A percentile compares a stretch with the other conserved stretches of the same genome.
These are phyloP conservation scores for Hippophae rhamnoides DNA, from an alignment of 306 rosid species.

Conservation along the genomic window DNA sequence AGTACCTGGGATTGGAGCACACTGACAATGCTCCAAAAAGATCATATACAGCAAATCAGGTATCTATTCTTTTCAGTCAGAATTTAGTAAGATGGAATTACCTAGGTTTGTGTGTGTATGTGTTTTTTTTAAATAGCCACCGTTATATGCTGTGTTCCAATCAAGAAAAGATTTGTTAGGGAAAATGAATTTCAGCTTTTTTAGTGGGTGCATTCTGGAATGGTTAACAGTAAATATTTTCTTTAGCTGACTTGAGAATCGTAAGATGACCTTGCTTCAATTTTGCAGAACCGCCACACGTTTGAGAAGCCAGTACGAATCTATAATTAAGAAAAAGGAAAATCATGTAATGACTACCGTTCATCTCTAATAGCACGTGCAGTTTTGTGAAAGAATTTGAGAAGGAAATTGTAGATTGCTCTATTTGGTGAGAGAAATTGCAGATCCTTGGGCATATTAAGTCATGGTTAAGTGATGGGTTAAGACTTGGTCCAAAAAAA, in stretches of 20 bases:
- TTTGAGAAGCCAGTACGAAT: conserved; percentile 69
- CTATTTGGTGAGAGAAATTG: conserved; percentile 1
- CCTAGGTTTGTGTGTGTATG: background rate
- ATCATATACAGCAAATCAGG: conserved; percentile 60
- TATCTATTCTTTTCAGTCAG: conserved; percentile 11
- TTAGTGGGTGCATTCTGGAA: background rate
- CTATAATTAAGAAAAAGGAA: conserved; percentile 26
- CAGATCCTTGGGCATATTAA: conserved; percentile 5
- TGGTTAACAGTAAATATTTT: background rate
- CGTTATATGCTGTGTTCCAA: too few relatives aligned
- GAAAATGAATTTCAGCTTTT: too few relatives aligned
- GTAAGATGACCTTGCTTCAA: background rate
- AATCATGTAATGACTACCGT: conserved; percentile 7
- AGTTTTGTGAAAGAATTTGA: conserved; percentile 5
- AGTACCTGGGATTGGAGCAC: conserved; percentile 84
- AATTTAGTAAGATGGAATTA: background rate
- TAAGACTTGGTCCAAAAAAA: background rate
- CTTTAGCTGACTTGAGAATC: background rate
- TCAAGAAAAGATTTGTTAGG: too few relatives aligned
- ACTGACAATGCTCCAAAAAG: conserved; percentile 56
- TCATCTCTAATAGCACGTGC: conserved; percentile 10
- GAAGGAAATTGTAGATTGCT: conserved; percentile 1
- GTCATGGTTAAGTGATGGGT: conserved; percentile 2
- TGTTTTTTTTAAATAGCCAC: background rate
- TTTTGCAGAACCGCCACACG: conserved; percentile 62